Conservation (phyloP, 441 rosid species). For the Aleurites moluccanus region DNA sequence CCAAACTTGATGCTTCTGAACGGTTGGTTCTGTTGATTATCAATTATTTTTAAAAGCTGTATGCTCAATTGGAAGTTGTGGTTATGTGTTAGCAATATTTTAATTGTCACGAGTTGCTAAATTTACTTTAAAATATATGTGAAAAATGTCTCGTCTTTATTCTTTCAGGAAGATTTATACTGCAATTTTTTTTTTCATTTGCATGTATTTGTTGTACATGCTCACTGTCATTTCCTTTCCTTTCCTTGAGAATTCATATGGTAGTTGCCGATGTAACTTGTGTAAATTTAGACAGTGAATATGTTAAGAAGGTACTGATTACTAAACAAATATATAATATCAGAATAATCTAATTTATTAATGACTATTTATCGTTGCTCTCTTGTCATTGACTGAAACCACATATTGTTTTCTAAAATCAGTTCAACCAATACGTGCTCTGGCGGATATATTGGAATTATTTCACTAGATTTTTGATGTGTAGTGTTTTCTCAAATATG, state of each 20-base stretch:
- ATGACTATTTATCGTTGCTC: neutral
- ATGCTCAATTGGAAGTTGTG: neutral
- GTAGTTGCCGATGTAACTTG: neutral
- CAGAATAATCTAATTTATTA: neutral
- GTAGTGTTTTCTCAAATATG: too few relatives aligned
- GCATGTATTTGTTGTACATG: neutral
- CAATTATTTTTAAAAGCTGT: neutral
- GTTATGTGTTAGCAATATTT: neutral
- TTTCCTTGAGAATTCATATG: neutral
- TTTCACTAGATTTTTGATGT: neutral
- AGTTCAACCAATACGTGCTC: neutral
- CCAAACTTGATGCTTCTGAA: slow-evolving; percentile 70
- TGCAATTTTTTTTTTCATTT: neutral
- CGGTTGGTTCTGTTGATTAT: slow-evolving; percentile 48
- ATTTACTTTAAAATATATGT: neutral
- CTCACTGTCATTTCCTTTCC: neutral
- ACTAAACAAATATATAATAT: neutral
- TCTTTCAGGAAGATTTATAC: neutral
- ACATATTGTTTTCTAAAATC: neutral
- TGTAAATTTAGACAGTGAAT: neutral
- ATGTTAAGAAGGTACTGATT: neutral
- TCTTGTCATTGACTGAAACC: neutral
- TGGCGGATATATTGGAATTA: neutral
- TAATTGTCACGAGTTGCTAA: neutral
- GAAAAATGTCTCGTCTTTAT: neutral